Evolutionary conservation across 2,329 filamentous ascomycete genomes (phyloP).

Genomic region (Colletotrichum gloeosporioides): DNA sequence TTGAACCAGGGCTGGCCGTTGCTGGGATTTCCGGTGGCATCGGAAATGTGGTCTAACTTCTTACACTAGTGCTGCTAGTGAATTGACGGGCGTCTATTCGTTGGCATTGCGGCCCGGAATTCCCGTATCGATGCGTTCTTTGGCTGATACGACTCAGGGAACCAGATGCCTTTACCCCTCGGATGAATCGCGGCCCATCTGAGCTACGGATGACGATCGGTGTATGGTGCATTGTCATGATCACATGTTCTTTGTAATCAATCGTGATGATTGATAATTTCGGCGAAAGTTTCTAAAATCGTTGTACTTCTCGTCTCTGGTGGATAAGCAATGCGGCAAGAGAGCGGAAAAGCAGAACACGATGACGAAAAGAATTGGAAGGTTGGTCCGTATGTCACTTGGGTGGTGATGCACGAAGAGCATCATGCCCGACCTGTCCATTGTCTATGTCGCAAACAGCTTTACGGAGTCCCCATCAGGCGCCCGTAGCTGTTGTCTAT

Average conservation of each 20-base stretch:
- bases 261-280: background rate
- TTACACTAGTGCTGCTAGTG: background rate
- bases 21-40: background rate
- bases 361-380: background rate
- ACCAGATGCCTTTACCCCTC: background rate
- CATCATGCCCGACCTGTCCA: background rate
- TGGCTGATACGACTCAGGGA: background rate
- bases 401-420: background rate
- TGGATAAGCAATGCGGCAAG: background rate
- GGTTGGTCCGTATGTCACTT: fast-evolving
- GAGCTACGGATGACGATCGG: background rate
- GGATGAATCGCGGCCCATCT: background rate
- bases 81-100: background rate
- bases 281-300: background rate
- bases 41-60: background rate
- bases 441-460: background rate
- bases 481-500: background rate
- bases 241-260: background rate
- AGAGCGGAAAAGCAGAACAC: background rate
- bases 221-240: background rate
- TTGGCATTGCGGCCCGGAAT: background rate
- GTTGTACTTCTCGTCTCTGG: background rate
- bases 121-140: background rate
- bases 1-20: background rate
- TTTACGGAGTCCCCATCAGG: background rate